Conservation (phyloP, 2,329 filamentous ascomycete genomes). For the Stachybotrys echinatus region DNA sequence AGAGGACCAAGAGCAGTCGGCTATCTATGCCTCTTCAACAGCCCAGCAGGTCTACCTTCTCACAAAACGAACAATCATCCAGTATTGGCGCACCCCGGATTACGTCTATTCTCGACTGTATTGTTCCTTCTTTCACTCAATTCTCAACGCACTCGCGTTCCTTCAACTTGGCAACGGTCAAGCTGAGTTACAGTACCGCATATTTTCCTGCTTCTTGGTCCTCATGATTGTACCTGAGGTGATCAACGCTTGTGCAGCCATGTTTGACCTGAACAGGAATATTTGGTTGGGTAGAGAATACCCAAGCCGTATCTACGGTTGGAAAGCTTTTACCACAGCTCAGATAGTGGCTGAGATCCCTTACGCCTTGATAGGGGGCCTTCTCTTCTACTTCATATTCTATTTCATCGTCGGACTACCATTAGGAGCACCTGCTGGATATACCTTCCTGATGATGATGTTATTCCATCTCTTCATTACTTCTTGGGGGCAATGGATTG, state of each 20-base stretch:
- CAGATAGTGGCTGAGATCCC: slow-evolving; percentile 70
- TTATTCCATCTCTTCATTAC: slow-evolving; percentile 69
- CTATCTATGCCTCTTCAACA: slow-evolving; percentile 71
- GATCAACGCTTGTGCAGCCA: slow-evolving; percentile 69
- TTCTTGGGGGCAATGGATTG: slow-evolving; percentile 4
- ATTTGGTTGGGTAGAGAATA: slow-evolving; percentile 75
- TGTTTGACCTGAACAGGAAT: slow-evolving; percentile 69
- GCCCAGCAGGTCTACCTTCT: slow-evolving; percentile 58
- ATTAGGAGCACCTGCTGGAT: slow-evolving; percentile 57
- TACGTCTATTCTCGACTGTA: slow-evolving; percentile 72
- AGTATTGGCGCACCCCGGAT: slow-evolving; percentile 76
- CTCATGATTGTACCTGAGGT: slow-evolving; percentile 70
- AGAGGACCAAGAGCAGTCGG: slow-evolving; percentile 11
- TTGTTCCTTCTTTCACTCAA: slow-evolving; percentile 52
- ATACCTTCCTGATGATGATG: slow-evolving; percentile 70
- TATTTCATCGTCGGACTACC: slow-evolving; percentile 69
- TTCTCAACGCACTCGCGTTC: slow-evolving; percentile 76
- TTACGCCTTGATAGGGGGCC: slow-evolving; percentile 56
- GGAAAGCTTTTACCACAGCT: slow-evolving; percentile 66
- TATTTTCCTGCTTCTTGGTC: slow-evolving; percentile 73
- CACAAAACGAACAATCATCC: slow-evolving; percentile 65
- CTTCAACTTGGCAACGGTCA: slow-evolving; percentile 47
- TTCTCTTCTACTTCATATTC: slow-evolving; percentile 67
- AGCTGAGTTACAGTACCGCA: slow-evolving; percentile 68
- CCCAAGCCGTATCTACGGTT: slow-evolving; percentile 69